Percentiles rank a stretch among this genome's conserved stretches.
Conservation (phyloP, 352 stramenopile species). For the Albugo laibachii region DNA sequence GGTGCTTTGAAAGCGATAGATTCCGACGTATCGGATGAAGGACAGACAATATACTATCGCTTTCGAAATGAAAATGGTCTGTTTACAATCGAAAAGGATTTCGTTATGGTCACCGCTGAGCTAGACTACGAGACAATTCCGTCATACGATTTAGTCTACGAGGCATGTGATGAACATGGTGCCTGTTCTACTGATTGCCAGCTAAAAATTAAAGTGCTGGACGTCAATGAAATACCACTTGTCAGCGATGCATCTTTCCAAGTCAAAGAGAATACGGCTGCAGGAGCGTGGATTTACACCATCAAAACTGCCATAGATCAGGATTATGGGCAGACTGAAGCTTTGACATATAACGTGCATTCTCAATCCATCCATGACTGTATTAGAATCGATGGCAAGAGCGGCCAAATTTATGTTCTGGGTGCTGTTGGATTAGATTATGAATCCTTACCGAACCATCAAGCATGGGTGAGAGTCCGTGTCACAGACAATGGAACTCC, state of each 20-base stretch:
- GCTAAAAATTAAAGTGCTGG: constrained; percentile 1
- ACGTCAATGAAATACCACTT: constrained; percentile 11
- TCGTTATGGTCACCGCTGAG: constrained; percentile 1
- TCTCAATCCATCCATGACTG: not conserved
- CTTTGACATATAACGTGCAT: constrained; percentile 15
- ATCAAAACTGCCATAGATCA: constrained; percentile 14
- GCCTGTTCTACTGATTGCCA: constrained; percentile 7
- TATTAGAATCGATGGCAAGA: too few species aligned
- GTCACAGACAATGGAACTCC: constrained; percentile 22
- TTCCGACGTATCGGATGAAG: constrained; percentile 5
- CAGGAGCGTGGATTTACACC: constrained; percentile 10
- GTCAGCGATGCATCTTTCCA: constrained; percentile 5
- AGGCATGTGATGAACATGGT: constrained; percentile 5
- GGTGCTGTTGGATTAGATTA: constrained; percentile 12
- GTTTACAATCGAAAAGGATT: constrained; percentile 3
- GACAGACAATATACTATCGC: constrained; percentile 1
- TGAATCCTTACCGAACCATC: constrained; percentile 15
- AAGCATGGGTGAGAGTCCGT: constrained; percentile 26
- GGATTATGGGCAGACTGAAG: constrained; percentile 17
- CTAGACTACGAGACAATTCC: constrained; percentile 9
- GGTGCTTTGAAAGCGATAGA: constrained; percentile 4
- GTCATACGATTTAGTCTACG: constrained; percentile 2
- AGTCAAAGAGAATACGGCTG: constrained; percentile 17
- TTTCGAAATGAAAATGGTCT: constrained; percentile 1
- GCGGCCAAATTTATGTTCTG: constrained; percentile 4